A percentile compares a stretch with the other conserved stretches of the same genome.
These are phyloP conservation scores for Penicillium simplicissimum DNA, from an alignment of 495 filamentous ascomycete genomes.

Conservation along the genomic window DNA sequence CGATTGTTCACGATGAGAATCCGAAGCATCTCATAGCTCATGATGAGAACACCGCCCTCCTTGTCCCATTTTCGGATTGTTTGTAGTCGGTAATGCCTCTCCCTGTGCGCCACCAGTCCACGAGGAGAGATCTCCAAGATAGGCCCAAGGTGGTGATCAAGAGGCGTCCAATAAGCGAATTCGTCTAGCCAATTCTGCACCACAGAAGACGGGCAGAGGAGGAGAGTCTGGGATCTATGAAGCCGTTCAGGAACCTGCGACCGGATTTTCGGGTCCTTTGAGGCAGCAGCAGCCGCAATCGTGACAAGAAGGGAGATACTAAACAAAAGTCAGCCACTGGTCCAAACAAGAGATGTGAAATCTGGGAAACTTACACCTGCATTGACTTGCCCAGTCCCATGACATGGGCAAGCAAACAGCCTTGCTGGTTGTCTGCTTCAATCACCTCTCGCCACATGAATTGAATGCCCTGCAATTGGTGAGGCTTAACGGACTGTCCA, in stretches of 20 bases:
- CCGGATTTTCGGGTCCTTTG: constrained; percentile 53
- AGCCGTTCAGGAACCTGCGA: constrained; percentile 68
- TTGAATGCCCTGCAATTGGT: constrained; percentile 71
- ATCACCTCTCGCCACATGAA: constrained; percentile 91
- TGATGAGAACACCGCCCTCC: constrained; percentile 70
- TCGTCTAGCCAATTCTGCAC: constrained; percentile 85
- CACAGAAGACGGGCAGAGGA: constrained; percentile 75
- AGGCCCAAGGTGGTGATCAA: constrained; percentile 46
- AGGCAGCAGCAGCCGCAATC: constrained; percentile 64
- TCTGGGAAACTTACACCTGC: constrained; percentile 61
- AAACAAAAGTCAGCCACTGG: neutral
- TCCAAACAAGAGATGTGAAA: neutral
- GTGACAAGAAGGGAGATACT: constrained; percentile 76
- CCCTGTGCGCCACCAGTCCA: neutral
- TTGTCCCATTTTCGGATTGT: constrained; percentile 59
- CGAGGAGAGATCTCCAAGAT: constrained; percentile 50
- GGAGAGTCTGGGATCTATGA: constrained; percentile 60
- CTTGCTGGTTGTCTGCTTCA: constrained; percentile 56
- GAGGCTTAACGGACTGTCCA: constrained; percentile 51
- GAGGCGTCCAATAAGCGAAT: constrained; percentile 65
- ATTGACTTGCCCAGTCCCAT: constrained; percentile 96
- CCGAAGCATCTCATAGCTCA: constrained; percentile 72
- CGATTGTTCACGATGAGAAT: constrained; percentile 41
- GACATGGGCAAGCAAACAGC: constrained; percentile 85
- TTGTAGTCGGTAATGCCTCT: constrained; percentile 34